Evolutionary conservation across 805 yeast species (phyloP), one percentile per base, ranked within the genome.

Genomic region (Cyberlindnera lachancei): DNA sequence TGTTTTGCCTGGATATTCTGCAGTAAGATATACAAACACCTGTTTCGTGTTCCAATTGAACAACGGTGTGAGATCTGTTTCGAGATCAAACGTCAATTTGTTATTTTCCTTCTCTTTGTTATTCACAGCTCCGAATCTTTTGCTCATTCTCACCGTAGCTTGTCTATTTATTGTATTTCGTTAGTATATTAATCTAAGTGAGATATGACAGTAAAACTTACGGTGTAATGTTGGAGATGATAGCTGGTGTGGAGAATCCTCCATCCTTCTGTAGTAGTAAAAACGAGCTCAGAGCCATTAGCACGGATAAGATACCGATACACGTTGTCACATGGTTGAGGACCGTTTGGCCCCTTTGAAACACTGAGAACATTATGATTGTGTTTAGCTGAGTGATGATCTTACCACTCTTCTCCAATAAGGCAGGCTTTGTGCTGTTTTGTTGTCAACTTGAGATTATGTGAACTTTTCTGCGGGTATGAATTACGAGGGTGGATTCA

Each of bases 1-100:
- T 26, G 54, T 17, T 31, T 50, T 50, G 2, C 64, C 67, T 25
- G 66, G 49, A 41, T 88, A 88, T 50, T 85, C 90, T 2, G 94
- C 95, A 3, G 94, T 83, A 41, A 92, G 64, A 50, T 90, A 92
- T 5, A 80, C 83, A 50, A 92, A 90, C n/a, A 90, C 76, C 58
- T 90, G 97, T 53, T 90, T 90, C 10, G 98, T 92, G 59, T 90
- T 92, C 96, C 96, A 90, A 57, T 82, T 87, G 70, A 88, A 88
- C 32, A 92, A 66, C 2, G 85, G 78, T 2, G 83, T 53, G 40
- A 90, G 64, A 56, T 90, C 96, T 2, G 73, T 64, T 6, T 73
- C 74, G 29, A 92, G 60, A 53, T 85, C 94, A 49, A 92, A 87
- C 10, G 61, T 59, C 24, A 87, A 55, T 45, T 69, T 73, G 36